phyloP scores from a whole-genome alignment of 2,329 filamentous ascomycete species.

The Eutypella sp. region DNA sequence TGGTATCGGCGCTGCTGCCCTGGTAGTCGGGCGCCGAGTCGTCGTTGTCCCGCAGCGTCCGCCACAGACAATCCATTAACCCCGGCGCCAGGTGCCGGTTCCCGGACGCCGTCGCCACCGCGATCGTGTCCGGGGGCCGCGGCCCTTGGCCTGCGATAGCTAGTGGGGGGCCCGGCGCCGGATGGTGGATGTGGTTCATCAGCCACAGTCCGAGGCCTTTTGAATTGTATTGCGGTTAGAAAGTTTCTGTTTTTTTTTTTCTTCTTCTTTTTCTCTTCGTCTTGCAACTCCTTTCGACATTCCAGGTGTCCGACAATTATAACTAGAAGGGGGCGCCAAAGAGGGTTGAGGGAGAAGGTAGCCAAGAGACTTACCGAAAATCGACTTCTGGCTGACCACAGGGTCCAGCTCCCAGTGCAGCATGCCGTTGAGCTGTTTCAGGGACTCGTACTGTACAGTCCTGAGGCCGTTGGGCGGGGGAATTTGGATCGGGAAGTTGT shows the following conservation, averaged over 20 bases:
- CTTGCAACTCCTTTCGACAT: too few relatives aligned
- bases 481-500: neutral
- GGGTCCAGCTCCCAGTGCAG: neutral
- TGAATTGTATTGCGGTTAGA: too few relatives aligned
- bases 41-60: neutral
- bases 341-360: neutral
- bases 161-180: too few relatives aligned
- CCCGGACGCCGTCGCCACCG: too few relatives aligned
- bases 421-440: neutral
- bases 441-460: neutral
- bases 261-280: too few relatives aligned
- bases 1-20: neutral
- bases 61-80: neutral
- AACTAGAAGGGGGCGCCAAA: too few relatives aligned
- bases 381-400: neutral
- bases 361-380: neutral
- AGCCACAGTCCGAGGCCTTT: neutral
- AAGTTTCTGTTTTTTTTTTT: too few relatives aligned
- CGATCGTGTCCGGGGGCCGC: neutral
- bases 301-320: too few relatives aligned
- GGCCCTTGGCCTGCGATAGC: neutral
- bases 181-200: neutral
- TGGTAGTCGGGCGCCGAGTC: neutral
- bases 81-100: neutral
- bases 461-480: too few relatives aligned